Base-by-base conservation (phyloP, 176 grass and related monocot genomes). In the Triticum dicoccoides region DNA sequence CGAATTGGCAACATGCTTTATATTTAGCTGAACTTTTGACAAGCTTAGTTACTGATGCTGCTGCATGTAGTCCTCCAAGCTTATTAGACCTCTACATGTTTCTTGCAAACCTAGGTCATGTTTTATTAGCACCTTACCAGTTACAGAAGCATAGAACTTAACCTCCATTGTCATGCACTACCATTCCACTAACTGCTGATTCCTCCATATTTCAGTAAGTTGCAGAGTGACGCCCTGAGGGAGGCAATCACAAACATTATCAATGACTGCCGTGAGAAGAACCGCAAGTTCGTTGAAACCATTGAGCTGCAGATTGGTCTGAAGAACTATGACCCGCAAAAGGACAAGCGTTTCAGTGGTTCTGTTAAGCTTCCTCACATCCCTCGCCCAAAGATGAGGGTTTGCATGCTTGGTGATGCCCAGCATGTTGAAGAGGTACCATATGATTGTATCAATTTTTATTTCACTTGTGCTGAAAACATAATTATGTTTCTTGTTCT, bases 311-410 rank as follows among this genome's bases (percentile, higher is more conserved):
- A 94, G 87, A 94, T 94, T 86, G 89, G 89, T 0, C 73, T 94
- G 38, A 91, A 94, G 92, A 94, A 94, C 87, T 94, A 94, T 91
- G 92, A 94, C 59, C 92, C 92, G 3, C 92, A 94, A 61, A 94
- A 94, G 84, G 89, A 94, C 61, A 94, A 94, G 80, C 92, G 92
- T 78, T 94, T 94, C 72, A 91, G 89, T 80, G 92, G 92, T 17
- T 79, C 86, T 42, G 92, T 94, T 29, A 94, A 91, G 86, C 80
- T 94, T 12, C 89, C 89, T 30, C 89, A 94, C 73, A 91, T 94
- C 84, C 92, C 92, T 27, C 92, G 89, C 2, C 92, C 92, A n/a
- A 94, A 94, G 78, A 94, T 94, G 92, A 94, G 91, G 86, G 80
- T 94, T 11, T 94, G 92, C 86, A 94, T 94, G 92, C 92, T 94